Evolutionary conservation across 345 rosid species (phyloP).

Genomic region (Salix viminalis): DNA sequence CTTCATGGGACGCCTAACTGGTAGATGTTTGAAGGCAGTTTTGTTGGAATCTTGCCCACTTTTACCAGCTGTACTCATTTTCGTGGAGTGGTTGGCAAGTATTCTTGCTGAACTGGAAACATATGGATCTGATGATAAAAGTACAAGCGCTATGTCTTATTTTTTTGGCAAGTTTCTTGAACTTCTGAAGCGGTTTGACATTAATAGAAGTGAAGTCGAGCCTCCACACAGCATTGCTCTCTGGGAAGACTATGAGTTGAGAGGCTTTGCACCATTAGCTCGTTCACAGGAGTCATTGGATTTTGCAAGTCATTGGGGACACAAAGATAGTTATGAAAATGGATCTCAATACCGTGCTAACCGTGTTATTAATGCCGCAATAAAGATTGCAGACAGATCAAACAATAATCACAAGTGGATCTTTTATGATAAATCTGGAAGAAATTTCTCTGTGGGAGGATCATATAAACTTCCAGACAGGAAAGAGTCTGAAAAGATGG

Average conservation of each 20-base stretch:
- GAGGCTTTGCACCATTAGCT: constrained; percentile 67
- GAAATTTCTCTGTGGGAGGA: constrained; percentile 30
- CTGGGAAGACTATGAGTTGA: constrained; percentile 90
- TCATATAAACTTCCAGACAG: constrained; percentile 4
- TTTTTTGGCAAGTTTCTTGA: constrained; percentile 47
- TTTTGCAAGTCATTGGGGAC: constrained; percentile 47
- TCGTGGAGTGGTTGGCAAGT: constrained; percentile 62
- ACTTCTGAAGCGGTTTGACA: constrained; percentile 43
- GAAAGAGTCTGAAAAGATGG: constrained; percentile 17
- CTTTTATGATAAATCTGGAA: constrained; percentile 34
- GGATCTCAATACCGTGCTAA: constrained; percentile 45
- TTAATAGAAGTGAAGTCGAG: constrained; percentile 12
- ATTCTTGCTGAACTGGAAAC: constrained; percentile 40
- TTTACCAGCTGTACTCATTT: constrained; percentile 67
- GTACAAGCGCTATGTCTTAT: constrained; percentile 47
- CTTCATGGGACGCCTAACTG: constrained; percentile 63
- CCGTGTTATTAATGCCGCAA: constrained; percentile 54
- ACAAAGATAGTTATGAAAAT: constrained; percentile 36
- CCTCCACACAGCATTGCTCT: constrained; percentile 38
- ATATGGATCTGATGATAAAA: constrained; percentile 43
- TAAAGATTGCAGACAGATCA: constrained; percentile 51
- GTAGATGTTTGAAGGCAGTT: constrained; percentile 53
- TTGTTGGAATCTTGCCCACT: constrained; percentile 48
- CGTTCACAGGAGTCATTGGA: constrained; percentile 39
- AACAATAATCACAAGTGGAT: constrained; percentile 51